Percentiles rank a stretch among this genome's conserved stretches.
Conservation (phyloP, 768 basidiomycete species). For the Kwoniella shandongensis region DNA sequence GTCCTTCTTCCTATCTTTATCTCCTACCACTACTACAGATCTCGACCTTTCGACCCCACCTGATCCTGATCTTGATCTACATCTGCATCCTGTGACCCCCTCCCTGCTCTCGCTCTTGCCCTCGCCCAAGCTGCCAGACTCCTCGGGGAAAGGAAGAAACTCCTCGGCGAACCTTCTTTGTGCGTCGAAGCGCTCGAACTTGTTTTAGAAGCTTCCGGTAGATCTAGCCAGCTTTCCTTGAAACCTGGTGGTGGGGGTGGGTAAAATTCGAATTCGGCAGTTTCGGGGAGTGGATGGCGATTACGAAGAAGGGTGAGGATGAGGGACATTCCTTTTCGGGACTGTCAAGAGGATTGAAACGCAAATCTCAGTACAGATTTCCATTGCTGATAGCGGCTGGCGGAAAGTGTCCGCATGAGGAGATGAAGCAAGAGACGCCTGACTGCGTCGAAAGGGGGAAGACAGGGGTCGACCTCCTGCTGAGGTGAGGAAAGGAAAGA, state of each 20-base stretch:
- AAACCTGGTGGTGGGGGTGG: constrained; percentile 40
- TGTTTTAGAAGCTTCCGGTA: constrained; percentile 13
- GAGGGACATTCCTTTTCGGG: constrained; percentile 67
- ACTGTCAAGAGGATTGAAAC: constrained; percentile 22
- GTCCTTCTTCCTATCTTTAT: no score
- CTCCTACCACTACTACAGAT: no score
- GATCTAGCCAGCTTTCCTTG: constrained; percentile 29
- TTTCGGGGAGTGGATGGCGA: constrained; percentile 63
- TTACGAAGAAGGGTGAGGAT: constrained; percentile 76
- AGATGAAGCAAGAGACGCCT: no score
- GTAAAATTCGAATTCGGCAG: constrained; percentile 43
- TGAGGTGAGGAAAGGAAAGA: no score
- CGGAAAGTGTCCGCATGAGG: no score
- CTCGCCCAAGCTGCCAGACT: constrained; percentile 26
- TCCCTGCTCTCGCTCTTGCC: neutral
- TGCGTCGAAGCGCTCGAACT: no score
- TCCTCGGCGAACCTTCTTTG: constrained; percentile 19
- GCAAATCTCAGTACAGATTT: constrained; percentile 1
- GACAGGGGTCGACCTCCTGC: no score
- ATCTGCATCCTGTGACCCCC: constrained; percentile 10
- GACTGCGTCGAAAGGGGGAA: no score
- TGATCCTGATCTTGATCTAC: no score
- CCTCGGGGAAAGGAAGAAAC: constrained; percentile 23
- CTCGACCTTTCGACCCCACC: no score
- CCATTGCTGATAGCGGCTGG: no score